Conservation (phyloP, 176 grass and related monocot species). For the Poa annua region DNA sequence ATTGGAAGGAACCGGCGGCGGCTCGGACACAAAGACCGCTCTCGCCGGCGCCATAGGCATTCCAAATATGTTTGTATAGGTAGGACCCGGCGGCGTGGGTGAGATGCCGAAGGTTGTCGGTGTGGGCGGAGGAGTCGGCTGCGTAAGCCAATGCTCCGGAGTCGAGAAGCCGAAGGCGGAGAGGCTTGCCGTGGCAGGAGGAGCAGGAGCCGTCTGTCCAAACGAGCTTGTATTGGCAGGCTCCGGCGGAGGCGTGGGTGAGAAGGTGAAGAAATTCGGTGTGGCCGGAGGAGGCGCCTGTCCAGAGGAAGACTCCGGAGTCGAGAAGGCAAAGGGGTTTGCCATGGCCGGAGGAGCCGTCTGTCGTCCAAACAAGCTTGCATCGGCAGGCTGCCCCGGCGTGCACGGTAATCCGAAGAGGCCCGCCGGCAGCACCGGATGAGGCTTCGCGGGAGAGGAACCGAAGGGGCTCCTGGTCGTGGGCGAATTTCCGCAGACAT, state of each 20-base stretch:
- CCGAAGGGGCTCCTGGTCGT: neutral
- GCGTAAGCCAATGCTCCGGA: too few relatives aligned
- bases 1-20: neutral
- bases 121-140: too few relatives aligned
- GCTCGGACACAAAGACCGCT: too few relatives aligned
- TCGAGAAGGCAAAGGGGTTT: neutral
- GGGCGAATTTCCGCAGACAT: neutral
- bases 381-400: too few relatives aligned
- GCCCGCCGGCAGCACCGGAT: too few relatives aligned
- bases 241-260: too few relatives aligned
- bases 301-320: neutral
- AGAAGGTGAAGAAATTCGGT: neutral
- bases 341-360: neutral
- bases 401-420: neutral
- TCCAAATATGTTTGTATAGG: neutral
- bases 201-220: neutral
- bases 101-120: neutral
- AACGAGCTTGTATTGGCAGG: too few relatives aligned
- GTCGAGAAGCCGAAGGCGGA: neutral
- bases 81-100: neutral
- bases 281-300: neutral
- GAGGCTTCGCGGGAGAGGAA: neutral
- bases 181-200: neutral
- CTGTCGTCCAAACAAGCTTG: neutral
- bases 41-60: too few relatives aligned